Base-by-base conservation (phyloP, 192 early-diverging fungal species). In the Linnemannia elongata region DNA sequence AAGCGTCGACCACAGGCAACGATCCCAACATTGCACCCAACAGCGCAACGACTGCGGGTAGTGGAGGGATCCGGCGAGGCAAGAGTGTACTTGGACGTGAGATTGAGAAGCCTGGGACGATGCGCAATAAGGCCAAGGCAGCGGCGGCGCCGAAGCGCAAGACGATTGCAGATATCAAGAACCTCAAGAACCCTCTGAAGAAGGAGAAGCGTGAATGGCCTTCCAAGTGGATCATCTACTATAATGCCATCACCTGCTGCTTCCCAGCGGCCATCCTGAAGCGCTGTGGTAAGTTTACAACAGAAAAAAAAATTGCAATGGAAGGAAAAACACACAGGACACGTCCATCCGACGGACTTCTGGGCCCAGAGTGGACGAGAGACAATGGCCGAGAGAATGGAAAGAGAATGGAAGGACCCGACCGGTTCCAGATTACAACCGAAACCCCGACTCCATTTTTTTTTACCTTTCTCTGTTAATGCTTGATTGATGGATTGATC, bases 221-320 rank as follows among this genome's bases (percentile, higher is more conserved):
- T 13, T 82, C 83, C 33, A 80, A 82, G 41, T 90, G 91, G 91
- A 76, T 88, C 52, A 79, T 88, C 44, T 91, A 90, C 80, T 92
- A 89, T 78, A 81, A 79, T 63, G 66, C 89, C 39, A 44, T 90
- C 30, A 90, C 89, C 41, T 92, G 87, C 74, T 92, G 91, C 52
- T 80, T 89, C 33, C 88, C 85, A 47, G 83, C 76, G 5, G 82
- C 74, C 13, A 63, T 88, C 18, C 47, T 88, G 52, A 79, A 76
- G 38, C 63, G 17, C 9, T 86, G 89, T 68, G 89, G 87, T 90
- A 87, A 88, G 80, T 30, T 15, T 41, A 68, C 27, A 38, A 47
- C 6, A n/a, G 13, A 68, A 69, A 18, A 13, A n/a, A 42, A 49
- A 13, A 10, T 5, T 76, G 75, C 33, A 36, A 41, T 39, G 24